Base-by-base conservation (phyloP, 1,284 basidiomycete species). In the Boletus albobrunnescens region DNA sequence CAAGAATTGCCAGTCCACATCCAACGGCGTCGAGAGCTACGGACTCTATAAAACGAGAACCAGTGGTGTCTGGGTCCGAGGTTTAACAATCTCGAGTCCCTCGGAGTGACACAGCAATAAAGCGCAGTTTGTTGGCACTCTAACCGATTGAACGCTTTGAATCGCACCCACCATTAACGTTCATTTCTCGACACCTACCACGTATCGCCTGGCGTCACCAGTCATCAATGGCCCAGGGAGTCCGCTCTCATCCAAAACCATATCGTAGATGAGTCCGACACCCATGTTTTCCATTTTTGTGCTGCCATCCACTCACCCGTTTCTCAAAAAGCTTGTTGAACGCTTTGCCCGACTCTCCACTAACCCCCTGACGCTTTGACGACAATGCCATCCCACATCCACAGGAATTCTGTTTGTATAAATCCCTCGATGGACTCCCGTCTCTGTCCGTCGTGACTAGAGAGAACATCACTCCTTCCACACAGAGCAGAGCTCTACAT, bases 261-360 rank as follows among this genome's bases (percentile, higher is more conserved):
- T n/a, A 10, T 31, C 7, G 2, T 11, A 27, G 44, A 31, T 45
- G 16, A 45, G 48, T 53, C 37, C 48, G 39, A 45, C 37, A 39
- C 3, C 36, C 14, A 43, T 56, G 49, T 58, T 19, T 19, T 38
- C 41, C 44, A 1, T 47, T 28, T 56, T 45, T 20, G 49, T 56
- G 20, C 36, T 22, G 3, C 26, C n/a, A 24, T 44, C 43, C 44
- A 19, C 20, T 17, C 23, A 40, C 3, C 12, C 12, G 1, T n/a
- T 31, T 7, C 14, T n/a, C 12, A 27, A 10, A 27, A 3, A n/a
- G n/a, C 33, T 31, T 31, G 30, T 19, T 11, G 22, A 22, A 30
- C 3, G 13, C 28, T 30, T 30, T 30, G 14, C 12, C 28, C 13
- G 12, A 11, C 28, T n/a, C 11, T 11, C 5, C 28, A 3, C 13